phyloP scores from a whole-genome alignment of 2,329 filamentous ascomycete species.

The Neodidymelliopsis sp. region DNA sequence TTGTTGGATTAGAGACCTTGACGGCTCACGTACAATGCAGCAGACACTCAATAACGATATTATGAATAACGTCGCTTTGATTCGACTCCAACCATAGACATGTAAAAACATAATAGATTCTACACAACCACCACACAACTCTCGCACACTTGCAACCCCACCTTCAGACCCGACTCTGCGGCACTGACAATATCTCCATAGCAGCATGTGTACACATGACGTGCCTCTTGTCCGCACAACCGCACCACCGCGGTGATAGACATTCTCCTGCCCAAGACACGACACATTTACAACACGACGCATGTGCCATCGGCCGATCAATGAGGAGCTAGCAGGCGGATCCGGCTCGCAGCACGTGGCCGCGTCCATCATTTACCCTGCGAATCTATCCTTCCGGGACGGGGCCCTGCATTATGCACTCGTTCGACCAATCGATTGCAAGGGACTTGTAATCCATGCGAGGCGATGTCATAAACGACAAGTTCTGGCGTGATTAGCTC shows the following conservation, averaged over 20 bases:
- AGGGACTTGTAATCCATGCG: not conserved
- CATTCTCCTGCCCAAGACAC: not conserved
- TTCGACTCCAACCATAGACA: conserved; percentile 3
- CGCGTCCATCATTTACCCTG: conserved; percentile 9
- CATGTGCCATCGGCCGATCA: conserved; percentile 7
- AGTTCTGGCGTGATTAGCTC: not conserved
- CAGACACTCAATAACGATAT: conserved; percentile 14
- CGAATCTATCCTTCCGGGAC: conserved; percentile 16
- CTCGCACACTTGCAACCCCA: not conserved
- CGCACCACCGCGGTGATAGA: not conserved
- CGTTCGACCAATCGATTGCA: not conserved
- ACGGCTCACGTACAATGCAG: conserved; percentile 17
- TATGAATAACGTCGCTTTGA: conserved; percentile 3
- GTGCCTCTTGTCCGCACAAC: not conserved
- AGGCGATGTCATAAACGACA: not conserved
- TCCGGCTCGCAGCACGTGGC: conserved; percentile 14
- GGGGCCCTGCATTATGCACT: conserved; percentile 11
- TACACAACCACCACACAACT: not conserved
- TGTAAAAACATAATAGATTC: conserved; percentile 11
- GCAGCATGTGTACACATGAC: conserved; percentile 12
- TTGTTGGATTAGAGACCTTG: conserved; percentile 7
- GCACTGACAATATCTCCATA: not conserved
- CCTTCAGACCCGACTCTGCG: not conserved
- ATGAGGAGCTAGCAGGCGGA: not conserved
- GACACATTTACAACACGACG: not conserved